These are phyloP conservation scores for Meyerozyma smithsonii DNA, from an alignment of 1,139 yeast genomes.

Conservation along the genomic window DNA sequence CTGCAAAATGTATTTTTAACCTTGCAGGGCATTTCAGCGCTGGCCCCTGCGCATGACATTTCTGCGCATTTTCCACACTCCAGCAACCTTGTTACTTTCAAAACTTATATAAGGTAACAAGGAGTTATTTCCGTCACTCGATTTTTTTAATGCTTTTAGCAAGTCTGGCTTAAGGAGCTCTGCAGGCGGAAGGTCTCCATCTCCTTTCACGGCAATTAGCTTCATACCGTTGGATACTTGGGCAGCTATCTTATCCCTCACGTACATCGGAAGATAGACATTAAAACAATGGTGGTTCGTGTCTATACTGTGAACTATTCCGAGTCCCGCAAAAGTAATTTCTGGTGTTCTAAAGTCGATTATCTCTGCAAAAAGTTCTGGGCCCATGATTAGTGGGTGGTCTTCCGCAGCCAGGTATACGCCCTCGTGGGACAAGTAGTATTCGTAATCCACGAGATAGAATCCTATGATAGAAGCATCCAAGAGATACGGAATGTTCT, in stretches of 20 bases:
- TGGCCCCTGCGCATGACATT: slow-evolving; percentile 50
- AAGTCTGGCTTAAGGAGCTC: slow-evolving; percentile 28
- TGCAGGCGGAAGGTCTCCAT: slow-evolving; percentile 46
- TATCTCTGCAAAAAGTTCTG: slow-evolving; percentile 1
- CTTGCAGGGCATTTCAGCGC: neutral
- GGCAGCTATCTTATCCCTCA: slow-evolving; percentile 9
- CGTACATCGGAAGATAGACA: slow-evolving; percentile 50
- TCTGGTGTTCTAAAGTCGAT: slow-evolving; percentile 10
- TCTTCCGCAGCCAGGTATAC: neutral
- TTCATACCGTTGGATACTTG: slow-evolving; percentile 21
- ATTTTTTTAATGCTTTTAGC: slow-evolving; percentile 12
- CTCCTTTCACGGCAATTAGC: slow-evolving; percentile 57
- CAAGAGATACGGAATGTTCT: slow-evolving; percentile 39
- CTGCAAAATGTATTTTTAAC: neutral
- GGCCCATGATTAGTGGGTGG: neutral
- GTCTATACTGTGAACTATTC: slow-evolving; percentile 64
- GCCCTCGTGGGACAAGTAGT: neutral
- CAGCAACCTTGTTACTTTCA: slow-evolving; percentile 48
- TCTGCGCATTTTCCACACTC: slow-evolving; percentile 58
- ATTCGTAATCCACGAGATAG: slow-evolving; percentile 22
- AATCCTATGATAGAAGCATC: slow-evolving; percentile 56
- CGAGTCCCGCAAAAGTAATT: slow-evolving; percentile 34
- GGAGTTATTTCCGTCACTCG: neutral
- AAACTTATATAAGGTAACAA: slow-evolving; percentile 51
- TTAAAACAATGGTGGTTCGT: slow-evolving; percentile 35